These are phyloP conservation scores for Chaetomiaceae sp. DNA, from an alignment of 2,329 filamentous ascomycete genomes.

Conservation along the genomic window DNA sequence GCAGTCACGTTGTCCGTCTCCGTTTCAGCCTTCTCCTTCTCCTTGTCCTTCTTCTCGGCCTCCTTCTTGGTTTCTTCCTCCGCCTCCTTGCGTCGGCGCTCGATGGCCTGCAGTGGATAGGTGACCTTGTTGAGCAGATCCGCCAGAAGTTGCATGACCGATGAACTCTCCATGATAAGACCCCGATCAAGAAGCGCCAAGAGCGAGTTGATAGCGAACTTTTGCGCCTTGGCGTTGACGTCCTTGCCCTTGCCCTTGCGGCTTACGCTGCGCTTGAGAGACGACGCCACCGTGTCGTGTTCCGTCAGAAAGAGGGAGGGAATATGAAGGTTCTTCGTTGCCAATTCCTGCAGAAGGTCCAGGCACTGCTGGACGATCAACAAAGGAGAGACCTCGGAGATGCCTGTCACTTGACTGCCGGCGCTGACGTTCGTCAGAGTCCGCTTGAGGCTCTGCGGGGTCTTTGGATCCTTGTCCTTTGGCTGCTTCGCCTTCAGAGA, in stretches of 20 bases:
- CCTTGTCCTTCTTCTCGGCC: conserved; percentile 29
- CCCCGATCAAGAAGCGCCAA: conserved; percentile 85
- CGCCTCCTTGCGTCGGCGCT: conserved; percentile 75
- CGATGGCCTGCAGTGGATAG: conserved; percentile 70
- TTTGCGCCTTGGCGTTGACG: conserved; percentile 76
- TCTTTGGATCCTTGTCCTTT: conserved; percentile 63
- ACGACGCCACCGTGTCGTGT: conserved; percentile 68
- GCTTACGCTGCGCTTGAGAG: conserved; percentile 68
- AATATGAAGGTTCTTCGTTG: conserved; percentile 78
- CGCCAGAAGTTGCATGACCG: conserved; percentile 90
- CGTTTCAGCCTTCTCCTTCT: conserved; percentile 34
- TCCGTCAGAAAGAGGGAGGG: conserved; percentile 90
- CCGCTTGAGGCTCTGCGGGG: conserved; percentile 73
- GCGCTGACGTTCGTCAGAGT: conserved; percentile 55
- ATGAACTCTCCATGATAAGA: conserved; percentile 93
- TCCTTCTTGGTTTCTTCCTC: conserved; percentile 47
- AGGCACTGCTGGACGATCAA: conserved; percentile 96
- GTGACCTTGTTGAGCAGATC: conserved; percentile 84
- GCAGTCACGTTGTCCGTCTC: conserved; percentile 16
- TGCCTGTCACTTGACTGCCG: conserved; percentile 45
- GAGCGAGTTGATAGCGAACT: conserved; percentile 87
- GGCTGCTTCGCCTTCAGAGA: conserved; percentile 85
- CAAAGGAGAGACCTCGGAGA: conserved; percentile 84
- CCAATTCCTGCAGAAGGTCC: conserved; percentile 75
- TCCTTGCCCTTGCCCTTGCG: conserved; percentile 89